A percentile compares a stretch with the other conserved stretches of the same genome.
Conservation (phyloP, 2,329 filamentous ascomycete genomes). For the Canariomyces notabilis region DNA sequence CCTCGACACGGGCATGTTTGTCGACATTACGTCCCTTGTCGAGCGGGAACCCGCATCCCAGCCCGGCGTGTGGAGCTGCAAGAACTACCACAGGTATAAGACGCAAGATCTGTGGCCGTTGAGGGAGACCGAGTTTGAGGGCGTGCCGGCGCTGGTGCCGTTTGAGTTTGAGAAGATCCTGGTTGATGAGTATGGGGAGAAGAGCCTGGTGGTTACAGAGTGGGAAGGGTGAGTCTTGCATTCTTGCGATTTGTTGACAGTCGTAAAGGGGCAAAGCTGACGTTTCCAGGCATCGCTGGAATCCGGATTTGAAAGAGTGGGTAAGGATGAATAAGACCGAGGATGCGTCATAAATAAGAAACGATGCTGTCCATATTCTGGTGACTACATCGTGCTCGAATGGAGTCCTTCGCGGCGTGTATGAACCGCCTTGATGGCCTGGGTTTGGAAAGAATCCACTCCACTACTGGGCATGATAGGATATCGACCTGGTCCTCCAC, state of each 20-base stretch:
- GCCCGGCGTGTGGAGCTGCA: conserved; percentile 71
- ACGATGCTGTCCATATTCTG: neutral
- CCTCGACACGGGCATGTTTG: conserved; percentile 67
- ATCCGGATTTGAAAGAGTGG: conserved; percentile 55
- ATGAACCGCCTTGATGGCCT: too few relatives aligned
- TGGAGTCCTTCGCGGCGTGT: too few relatives aligned
- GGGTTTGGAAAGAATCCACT: too few relatives aligned
- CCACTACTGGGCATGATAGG: too few relatives aligned
- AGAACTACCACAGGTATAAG: conserved; percentile 70
- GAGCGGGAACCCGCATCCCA: conserved; percentile 55
- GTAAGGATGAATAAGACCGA: conserved; percentile 34
- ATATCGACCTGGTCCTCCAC: too few relatives aligned
- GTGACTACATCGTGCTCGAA: too few relatives aligned
- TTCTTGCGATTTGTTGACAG: conserved; percentile 2
- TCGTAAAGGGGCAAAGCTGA: neutral
- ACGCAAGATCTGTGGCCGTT: conserved; percentile 71
- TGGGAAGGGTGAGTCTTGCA: conserved; percentile 53
- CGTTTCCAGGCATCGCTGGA: conserved; percentile 53
- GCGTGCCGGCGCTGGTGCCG: conserved; percentile 64
- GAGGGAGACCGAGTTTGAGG: conserved; percentile 69
- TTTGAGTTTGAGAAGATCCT: conserved; percentile 63
- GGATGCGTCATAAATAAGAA: neutral
- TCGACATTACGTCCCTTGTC: conserved; percentile 75
- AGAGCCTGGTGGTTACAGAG: conserved; percentile 54
- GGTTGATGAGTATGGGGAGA: conserved; percentile 59